Conservation (phyloP, 1,284 basidiomycete species). For the Leccinum subspadiceum region DNA sequence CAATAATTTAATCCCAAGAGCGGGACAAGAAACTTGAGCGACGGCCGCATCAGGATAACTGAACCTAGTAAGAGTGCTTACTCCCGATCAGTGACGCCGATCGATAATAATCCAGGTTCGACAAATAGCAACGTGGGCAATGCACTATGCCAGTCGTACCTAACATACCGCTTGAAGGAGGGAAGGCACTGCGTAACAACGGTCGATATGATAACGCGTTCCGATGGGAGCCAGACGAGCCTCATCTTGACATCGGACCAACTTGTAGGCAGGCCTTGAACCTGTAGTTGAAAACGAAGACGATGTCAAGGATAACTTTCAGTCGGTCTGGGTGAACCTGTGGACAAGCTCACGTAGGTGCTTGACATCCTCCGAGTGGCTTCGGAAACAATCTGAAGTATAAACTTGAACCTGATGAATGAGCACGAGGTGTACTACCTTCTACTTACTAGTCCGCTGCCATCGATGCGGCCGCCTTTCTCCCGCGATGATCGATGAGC, state of each 20-base stretch:
- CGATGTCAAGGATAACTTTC: neutral
- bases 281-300: neutral
- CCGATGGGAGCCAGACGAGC: conserved; percentile 2
- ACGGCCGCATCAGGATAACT: conserved; percentile 1
- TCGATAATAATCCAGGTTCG: conserved; percentile 10
- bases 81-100: conserved; percentile 9
- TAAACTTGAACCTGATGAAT: neutral
- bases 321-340: neutral
- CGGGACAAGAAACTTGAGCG: conserved; percentile 3
- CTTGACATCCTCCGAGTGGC: neutral
- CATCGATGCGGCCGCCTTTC: neutral
- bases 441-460: neutral
- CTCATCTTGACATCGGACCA: neutral
- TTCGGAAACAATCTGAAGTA: neutral
- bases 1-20: neutral
- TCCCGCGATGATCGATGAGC: neutral
- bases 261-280: neutral
- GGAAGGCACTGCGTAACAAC: conserved; percentile 3
- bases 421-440: neutral
- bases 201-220: conserved; percentile 6
- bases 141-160: neutral
- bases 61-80: conserved; percentile 1
- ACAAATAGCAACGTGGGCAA: neutral
- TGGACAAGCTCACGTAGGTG: conserved; percentile 5
- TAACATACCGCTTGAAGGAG: neutral